Evolutionary conservation across 495 filamentous ascomycete genomes (phyloP).

Genomic region (Platismatia glauca): DNA sequence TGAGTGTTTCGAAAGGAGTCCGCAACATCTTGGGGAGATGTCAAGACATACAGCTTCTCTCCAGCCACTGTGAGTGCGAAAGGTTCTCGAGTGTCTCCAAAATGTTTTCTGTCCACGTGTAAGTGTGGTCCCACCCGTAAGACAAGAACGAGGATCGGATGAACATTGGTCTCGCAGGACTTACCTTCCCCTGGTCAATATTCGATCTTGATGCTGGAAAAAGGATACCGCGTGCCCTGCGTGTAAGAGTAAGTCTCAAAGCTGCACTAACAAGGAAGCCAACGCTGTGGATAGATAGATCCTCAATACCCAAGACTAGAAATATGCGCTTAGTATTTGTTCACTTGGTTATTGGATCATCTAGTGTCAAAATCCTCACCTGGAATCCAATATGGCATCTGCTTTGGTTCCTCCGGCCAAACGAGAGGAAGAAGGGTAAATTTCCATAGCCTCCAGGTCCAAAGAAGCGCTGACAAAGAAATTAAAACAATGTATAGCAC

Average conservation of each 20-base stretch:
- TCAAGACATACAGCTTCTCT: slow-evolving; percentile 24
- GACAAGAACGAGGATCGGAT: too few species aligned
- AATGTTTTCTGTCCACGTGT: slow-evolving; percentile 5
- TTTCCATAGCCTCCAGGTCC: slow-evolving; percentile 20
- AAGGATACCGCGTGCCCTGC: slow-evolving; percentile 4
- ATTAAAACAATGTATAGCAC: too few species aligned
- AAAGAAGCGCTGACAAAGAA: too few species aligned
- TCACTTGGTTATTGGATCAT: too few species aligned
- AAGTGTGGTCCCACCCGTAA: too few species aligned
- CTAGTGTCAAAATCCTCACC: too few species aligned
- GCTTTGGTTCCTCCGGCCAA: slow-evolving; percentile 15
- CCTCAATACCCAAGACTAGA: too few species aligned
- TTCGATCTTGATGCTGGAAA: not conserved
- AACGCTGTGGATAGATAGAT: too few species aligned
- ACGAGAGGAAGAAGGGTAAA: slow-evolving; percentile 16
- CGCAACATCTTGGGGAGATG: slow-evolving; percentile 17
- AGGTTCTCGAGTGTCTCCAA: slow-evolving; percentile 19
- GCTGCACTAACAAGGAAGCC: too few species aligned
- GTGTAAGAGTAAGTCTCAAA: too few species aligned
- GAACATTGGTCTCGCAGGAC: too few species aligned
- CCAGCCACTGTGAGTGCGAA: slow-evolving; percentile 22
- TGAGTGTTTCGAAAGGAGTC: slow-evolving; percentile 23
- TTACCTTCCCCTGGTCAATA: not conserved
- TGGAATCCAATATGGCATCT: slow-evolving; percentile 24
- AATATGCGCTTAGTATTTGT: too few species aligned